Percentiles rank a stretch among this genome's conserved stretches.
phyloP scores from a whole-genome alignment of 2,329 filamentous ascomycete species.

The Sporothrix dimorphospora region DNA sequence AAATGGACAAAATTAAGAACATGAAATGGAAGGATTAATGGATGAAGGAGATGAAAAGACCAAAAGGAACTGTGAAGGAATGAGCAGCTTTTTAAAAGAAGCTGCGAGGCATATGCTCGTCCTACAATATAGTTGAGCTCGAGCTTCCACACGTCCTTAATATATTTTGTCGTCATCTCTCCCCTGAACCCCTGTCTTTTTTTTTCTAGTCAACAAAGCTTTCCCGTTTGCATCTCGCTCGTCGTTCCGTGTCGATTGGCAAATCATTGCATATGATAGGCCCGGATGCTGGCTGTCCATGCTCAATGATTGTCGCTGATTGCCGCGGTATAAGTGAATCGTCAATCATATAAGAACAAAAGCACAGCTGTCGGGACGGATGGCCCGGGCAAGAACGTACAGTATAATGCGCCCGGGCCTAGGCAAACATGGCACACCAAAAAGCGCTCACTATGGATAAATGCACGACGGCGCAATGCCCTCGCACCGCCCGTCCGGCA shows the following conservation, averaged over 20 bases:
- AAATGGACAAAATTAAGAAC: too few species aligned
- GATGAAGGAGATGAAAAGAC: neutral
- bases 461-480: conserved; percentile 21
- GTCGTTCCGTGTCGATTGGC: conserved; percentile 8
- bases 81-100: neutral
- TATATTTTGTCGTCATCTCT: neutral
- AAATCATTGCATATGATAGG: conserved; percentile 12
- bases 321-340: neutral
- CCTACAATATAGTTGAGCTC: neutral
- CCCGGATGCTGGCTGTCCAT: conserved; percentile 15
- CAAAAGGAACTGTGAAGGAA: neutral
- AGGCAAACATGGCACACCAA: neutral
- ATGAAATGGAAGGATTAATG: neutral
- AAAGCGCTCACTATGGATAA: conserved; percentile 19
- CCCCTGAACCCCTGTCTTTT: neutral
- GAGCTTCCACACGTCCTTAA: neutral
- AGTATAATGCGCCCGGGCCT: too few species aligned
- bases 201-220: neutral
- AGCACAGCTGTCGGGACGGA: neutral
- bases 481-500: conserved; percentile 6
- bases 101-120: neutral
- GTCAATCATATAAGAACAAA: conserved; percentile 9
- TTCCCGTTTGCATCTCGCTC: neutral
- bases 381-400: too few species aligned
- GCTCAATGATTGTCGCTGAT: neutral